Base-by-base conservation (phyloP, 352 stramenopile genomes). In the Phytophthora pistaciae region DNA sequence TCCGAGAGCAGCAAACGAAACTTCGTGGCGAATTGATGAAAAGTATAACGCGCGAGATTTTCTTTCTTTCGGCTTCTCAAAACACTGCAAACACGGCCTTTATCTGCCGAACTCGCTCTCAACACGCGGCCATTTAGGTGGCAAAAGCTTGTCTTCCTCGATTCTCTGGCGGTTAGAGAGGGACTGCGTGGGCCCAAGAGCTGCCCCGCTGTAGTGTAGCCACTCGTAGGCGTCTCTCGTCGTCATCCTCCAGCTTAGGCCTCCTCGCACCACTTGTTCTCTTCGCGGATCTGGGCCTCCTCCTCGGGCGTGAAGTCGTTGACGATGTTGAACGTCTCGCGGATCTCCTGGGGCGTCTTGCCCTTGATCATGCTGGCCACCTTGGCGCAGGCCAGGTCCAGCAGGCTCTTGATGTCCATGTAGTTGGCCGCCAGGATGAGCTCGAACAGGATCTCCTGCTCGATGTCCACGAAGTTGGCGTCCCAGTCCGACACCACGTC, bases 231-330 rank as follows among this genome's bases (percentile, higher is more conserved):
- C 38, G 38, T 18, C 38, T 44, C 38, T 44, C 16, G 38, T 42
- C 13, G 13, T 44, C 13, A 0, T 44, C 14, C 16, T 44, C 4
- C 4, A 44, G 38, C 38, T 67, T 64, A 79, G 31, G 75, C 66
- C 20, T 90, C 79, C 42, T 91, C 84, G 63, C 75, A 84, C 82
- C 84, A 91, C 74, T 91, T 91, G 78, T 91, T 90, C 68, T 91
- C 84, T 53, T 88, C 84, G 44, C 80, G 78, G 36, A 91, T 90
- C 54, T 74, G 68, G 72, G 86, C 70, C 70, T 91, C 75, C 58
- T 91, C 84, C 68, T 91, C 84, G 20, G 83, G 78, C 18, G 84
- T 91, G 58, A 91, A 91, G 56, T 83, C 78, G 27, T 82, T 64
- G 29, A 75, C 83, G 58, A 91, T 89, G 64, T 75, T 74, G 55